phyloP scores from a whole-genome alignment of 2,329 filamentous ascomycete genomes.

The Paecilomyces variotii region DNA sequence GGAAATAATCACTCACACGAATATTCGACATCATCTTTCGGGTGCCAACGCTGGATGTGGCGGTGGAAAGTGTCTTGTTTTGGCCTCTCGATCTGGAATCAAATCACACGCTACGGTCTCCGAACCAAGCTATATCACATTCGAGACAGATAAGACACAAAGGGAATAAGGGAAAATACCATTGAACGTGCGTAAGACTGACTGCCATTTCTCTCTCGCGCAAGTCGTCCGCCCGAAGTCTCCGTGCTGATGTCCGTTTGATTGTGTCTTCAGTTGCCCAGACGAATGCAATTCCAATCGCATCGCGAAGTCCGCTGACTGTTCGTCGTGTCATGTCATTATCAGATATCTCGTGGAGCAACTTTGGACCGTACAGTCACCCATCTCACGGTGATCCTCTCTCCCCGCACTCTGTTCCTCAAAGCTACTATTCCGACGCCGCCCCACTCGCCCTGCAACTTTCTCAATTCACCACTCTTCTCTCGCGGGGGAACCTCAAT shows the following conservation, averaged over 20 bases:
- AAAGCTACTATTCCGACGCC: background rate
- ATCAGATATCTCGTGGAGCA: conserved; percentile 25
- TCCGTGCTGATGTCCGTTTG: background rate
- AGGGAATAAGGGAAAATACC: background rate
- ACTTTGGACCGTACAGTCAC: conserved; percentile 22
- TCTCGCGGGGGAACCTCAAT: conserved; percentile 6
- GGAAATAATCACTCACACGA: background rate
- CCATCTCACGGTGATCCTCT: conserved; percentile 22
- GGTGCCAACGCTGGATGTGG: background rate
- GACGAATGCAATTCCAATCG: background rate
- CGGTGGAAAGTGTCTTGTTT: background rate
- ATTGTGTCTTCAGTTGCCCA: background rate
- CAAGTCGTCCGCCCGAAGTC: background rate
- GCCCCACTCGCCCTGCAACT: conserved; percentile 14
- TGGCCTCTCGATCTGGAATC: background rate
- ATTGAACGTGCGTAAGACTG: background rate
- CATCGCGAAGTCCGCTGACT: conserved; percentile 1
- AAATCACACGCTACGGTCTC: background rate
- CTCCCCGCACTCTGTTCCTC: conserved; percentile 5
- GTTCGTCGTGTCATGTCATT: conserved; percentile 28
- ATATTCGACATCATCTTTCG: background rate
- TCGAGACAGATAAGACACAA: background rate
- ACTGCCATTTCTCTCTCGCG: background rate
- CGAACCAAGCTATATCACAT: background rate
- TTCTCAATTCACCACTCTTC: conserved; percentile 15